These are phyloP conservation scores for Aureobasidium vineae DNA, from an alignment of 2,329 filamentous ascomycete species.

Conservation along the genomic window DNA sequence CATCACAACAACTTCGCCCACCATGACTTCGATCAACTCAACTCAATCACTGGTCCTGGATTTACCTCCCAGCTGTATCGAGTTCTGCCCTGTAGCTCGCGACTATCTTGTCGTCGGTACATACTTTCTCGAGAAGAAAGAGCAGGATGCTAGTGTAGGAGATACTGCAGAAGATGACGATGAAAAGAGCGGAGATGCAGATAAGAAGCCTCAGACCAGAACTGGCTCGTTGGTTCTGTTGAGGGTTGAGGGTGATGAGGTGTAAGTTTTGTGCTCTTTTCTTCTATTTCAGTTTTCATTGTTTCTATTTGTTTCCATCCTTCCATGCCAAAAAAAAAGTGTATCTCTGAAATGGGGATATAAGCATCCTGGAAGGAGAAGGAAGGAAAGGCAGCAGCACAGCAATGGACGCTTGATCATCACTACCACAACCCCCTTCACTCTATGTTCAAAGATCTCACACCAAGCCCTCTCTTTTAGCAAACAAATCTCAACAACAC, in stretches of 20 bases:
- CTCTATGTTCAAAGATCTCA: not conserved
- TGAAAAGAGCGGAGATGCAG: constrained; percentile 29
- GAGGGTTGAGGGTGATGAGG: constrained; percentile 49
- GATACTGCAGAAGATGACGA: constrained; percentile 32
- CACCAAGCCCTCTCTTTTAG: not conserved
- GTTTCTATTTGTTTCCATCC: too few species aligned
- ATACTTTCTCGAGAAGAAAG: constrained; percentile 66
- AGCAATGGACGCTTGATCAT: too few species aligned
- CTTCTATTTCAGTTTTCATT: not conserved
- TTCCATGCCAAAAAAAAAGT: too few species aligned
- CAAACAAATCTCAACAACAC: constrained; percentile 45
- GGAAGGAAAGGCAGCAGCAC: too few species aligned
- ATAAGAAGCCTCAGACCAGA: constrained; percentile 43
- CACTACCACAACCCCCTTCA: too few species aligned
- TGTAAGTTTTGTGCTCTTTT: constrained; percentile 52
- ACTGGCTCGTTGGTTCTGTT: constrained; percentile 73
- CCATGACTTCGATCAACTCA: constrained; percentile 41
- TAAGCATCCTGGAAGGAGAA: too few species aligned
- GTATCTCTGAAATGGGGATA: not conserved
- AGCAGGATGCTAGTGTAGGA: constrained; percentile 26
- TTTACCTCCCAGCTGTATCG: constrained; percentile 73
- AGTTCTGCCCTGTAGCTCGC: constrained; percentile 64
- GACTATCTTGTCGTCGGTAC: constrained; percentile 77
- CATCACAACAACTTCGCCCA: not conserved
- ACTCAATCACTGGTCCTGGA: constrained; percentile 57